Base-by-base conservation (phyloP, 352 stramenopile species). In the Phytophthora pinifolia region DNA sequence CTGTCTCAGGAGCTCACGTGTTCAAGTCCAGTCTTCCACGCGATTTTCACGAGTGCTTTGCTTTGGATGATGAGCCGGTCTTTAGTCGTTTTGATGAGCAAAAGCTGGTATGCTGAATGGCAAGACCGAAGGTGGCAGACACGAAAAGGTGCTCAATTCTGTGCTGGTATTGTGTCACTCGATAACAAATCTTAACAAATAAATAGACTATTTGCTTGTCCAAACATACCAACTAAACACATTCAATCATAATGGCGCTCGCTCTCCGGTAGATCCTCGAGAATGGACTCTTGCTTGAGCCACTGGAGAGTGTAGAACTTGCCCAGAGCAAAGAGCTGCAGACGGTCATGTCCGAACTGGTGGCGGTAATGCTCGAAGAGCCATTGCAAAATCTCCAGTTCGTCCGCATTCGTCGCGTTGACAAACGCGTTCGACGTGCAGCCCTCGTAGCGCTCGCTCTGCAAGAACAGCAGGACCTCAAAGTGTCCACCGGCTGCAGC, bases 291-390 rank as follows among this genome's bases (percentile, higher is more conserved):
- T 13, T 68, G 59, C 13, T 76, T 76, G 29, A 76, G 54, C 67
- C 67, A 76, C 25, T 68, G 54, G 25, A 71, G 46, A 17, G 65
- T 62, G 59, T 72, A 67, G 46, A 76, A 76, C 36, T 73, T 76
- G 22, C 57, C 63, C 20, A 70, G 36, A 18, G 63, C 67, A 35
- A 67, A 76, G 8, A 76, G 55, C 25, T 68, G 59, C 20, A 76
- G 29, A n/a, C 53, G 63, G 39, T 76, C 67, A 9, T 57, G 59
- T 13, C 67, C 63, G 46, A 73, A 67, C 13, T 62, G 54, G 4
- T 54, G 29, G 6, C 44, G 18, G 25, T 68, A 70, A 15, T 73
- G 52, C 13, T 70, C 36, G 17, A 73, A 72, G 3, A 84, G 59
- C 48, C 54, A 69, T 33, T 78, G 65, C 34, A 78, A 34, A 52